Evolutionary conservation across 805 yeast species (phyloP), one percentile per base, ranked within the genome.

Genomic region (Yarrowia alimentaria): DNA sequence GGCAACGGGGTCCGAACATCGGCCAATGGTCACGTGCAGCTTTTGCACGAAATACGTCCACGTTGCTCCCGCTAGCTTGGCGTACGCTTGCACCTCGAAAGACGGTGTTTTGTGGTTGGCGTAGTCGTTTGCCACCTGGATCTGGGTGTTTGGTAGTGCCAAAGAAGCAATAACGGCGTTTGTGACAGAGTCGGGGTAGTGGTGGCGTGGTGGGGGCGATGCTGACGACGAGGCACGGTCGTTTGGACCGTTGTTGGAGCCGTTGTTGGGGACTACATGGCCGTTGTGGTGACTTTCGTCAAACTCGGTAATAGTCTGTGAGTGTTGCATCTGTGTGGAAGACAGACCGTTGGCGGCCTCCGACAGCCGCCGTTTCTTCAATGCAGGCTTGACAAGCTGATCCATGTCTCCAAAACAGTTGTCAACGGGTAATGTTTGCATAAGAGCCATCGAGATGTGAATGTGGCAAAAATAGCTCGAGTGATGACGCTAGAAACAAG

Each of bases 21-120:
- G 76, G n/a, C 99, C 99, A 53, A 93, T 85, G 1, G 83, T 70
- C 5, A 91, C 77, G 21, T 76, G 76, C 47, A 91, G 71, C 13
- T 80, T 73, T 63, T 90, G 87, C 33, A 93, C 96, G 62, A 89
- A 93, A 64, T 76, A 93, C 1, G 99, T 91, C 99, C 99, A 93
- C 61, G 80, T 80, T 26, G 76, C 57, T 7, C 99, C 99, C 0
- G 97, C 90, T 40, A 93, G 83, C 66, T 93, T 93, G 26, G 97
- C 99, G 66, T 91, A 93, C 0, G 99, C 99, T 68, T 90, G 95
- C n/a, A 93, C 90, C 64, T 90, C 50, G 29, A 43, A 30, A 12
- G 20, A 14, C 18, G 60, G 52, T 57, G 79, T 84, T 55, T 79
- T 78, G 47, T 81, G 87, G 65, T 93, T 93, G 52, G 91, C 79